A percentile compares a stretch with the other conserved stretches of the same genome.
These are phyloP conservation scores for Parascedosporium putredinis DNA, from an alignment of 2,329 filamentous ascomycete genomes.

Conservation along the genomic window DNA sequence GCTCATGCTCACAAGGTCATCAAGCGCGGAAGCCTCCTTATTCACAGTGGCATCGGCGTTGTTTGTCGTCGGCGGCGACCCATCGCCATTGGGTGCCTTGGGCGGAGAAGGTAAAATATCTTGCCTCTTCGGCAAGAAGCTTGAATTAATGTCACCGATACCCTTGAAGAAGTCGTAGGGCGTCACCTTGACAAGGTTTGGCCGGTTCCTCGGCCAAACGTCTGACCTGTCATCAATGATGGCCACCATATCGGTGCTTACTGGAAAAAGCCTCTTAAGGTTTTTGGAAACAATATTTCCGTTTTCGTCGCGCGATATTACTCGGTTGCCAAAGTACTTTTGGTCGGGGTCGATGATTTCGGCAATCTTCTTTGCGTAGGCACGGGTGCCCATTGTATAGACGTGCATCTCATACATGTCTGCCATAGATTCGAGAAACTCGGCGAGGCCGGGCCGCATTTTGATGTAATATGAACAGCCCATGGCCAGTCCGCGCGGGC, in stretches of 20 bases:
- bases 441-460: constrained; percentile 73
- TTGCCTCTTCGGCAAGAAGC: constrained; percentile 75
- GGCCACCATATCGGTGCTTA: constrained; percentile 97
- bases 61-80: neutral
- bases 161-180: constrained; percentile 98
- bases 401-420: constrained; percentile 90
- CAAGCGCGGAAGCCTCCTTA: constrained; percentile 38
- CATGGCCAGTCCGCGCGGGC: constrained; percentile 53
- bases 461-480: constrained; percentile 99
- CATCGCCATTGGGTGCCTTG: neutral
- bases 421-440: constrained; percentile 70
- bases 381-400: constrained; percentile 96
- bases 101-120: constrained; percentile 31
- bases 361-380: constrained; percentile 88
- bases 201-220: constrained; percentile 84
- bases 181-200: constrained; percentile 87
- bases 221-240: constrained; percentile 97
- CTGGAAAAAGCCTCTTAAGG: constrained; percentile 81
- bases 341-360: constrained; percentile 85
- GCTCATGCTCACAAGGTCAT: constrained; percentile 68
- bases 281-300: constrained; percentile 87
- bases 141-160: constrained; percentile 97
- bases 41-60: neutral
- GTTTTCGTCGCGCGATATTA: constrained; percentile 94
- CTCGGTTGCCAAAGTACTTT: constrained; percentile 84